phyloP scores from a whole-genome alignment of 2,329 filamentous ascomycete species.

The Aspergillus aculeatinus region DNA sequence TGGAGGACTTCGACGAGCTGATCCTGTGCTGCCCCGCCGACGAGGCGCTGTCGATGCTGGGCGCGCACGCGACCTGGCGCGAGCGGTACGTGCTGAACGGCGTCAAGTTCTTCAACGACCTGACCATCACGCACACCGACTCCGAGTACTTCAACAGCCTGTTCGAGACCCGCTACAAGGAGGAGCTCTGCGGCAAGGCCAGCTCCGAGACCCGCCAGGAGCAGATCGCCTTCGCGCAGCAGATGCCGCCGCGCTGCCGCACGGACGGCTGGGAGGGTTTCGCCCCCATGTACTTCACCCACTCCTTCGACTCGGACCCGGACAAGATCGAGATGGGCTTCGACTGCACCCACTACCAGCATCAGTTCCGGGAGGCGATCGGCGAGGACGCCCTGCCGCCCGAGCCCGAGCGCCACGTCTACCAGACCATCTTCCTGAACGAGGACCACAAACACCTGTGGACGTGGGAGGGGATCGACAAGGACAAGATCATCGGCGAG shows the following conservation, averaged over 20 bases:
- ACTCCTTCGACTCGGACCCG: constrained; percentile 53
- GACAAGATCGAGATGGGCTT: constrained; percentile 64
- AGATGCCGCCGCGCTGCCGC: constrained; percentile 30
- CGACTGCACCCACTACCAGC: constrained; percentile 73
- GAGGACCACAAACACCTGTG: constrained; percentile 57
- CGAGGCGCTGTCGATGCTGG: constrained; percentile 55
- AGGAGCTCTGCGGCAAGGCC: constrained; percentile 50
- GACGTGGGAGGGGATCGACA: constrained; percentile 58
- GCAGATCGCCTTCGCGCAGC: constrained; percentile 49
- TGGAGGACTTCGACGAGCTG: constrained; percentile 56
- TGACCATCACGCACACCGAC: constrained; percentile 62
- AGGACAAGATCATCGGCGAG: constrained; percentile 55
- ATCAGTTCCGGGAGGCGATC: constrained; percentile 59
- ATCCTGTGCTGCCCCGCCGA: constrained; percentile 59
- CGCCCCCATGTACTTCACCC: constrained; percentile 62
- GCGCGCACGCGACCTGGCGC: constrained; percentile 53
- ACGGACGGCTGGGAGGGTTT: constrained; percentile 45
- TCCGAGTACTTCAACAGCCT: constrained; percentile 57
- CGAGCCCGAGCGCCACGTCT: constrained; percentile 62
- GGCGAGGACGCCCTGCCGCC: constrained; percentile 26
- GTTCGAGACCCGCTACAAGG: constrained; percentile 56
- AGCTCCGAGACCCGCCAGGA: constrained; percentile 46
- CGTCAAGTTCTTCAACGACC: constrained; percentile 63
- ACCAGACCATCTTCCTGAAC: constrained; percentile 65
- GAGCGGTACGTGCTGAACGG: constrained; percentile 69